Percentiles rank a stretch among this genome's conserved stretches.
phyloP scores from a whole-genome alignment of 306 rosid genomes.

The Malus asiatica region DNA sequence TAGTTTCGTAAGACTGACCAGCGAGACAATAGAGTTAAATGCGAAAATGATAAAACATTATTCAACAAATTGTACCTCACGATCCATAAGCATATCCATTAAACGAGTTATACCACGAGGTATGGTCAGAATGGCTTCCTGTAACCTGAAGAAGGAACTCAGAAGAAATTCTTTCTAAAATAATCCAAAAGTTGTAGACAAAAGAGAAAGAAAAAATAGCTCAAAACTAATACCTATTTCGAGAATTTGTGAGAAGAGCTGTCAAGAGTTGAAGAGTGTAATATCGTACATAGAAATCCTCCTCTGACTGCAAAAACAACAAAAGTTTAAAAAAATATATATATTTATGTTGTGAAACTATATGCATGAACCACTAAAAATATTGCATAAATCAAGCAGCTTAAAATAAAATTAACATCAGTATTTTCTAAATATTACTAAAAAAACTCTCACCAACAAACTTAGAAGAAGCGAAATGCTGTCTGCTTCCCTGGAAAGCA shows the following conservation, averaged over 20 bases:
- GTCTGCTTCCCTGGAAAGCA: conserved; percentile 83
- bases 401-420: background rate
- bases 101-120: conserved; percentile 89
- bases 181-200: conserved; percentile 6
- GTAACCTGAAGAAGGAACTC: conserved; percentile 64
- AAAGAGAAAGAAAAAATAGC: conserved; percentile 20
- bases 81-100: conserved; percentile 99
- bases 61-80: conserved; percentile 56
- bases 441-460: conserved; percentile 61
- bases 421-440: conserved; percentile 7
- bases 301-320: conserved; percentile 64
- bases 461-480: conserved; percentile 82
- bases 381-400: background rate
- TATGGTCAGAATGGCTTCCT: conserved; percentile 88
- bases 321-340: background rate
- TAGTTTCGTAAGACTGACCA: background rate
- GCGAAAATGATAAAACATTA: background rate
- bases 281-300: conserved; percentile 89
- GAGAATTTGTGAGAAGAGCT: conserved; percentile 78
- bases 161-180: conserved; percentile 20
- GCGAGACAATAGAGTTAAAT: background rate
- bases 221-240: conserved; percentile 52
- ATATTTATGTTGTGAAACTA: background rate
- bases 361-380: conserved; percentile 20
- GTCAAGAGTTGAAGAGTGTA: conserved; percentile 92